Evolutionary conservation across 768 basidiomycete species (phyloP), one percentile per base, ranked within the genome.

Genomic region (Boletellus sp.): DNA sequence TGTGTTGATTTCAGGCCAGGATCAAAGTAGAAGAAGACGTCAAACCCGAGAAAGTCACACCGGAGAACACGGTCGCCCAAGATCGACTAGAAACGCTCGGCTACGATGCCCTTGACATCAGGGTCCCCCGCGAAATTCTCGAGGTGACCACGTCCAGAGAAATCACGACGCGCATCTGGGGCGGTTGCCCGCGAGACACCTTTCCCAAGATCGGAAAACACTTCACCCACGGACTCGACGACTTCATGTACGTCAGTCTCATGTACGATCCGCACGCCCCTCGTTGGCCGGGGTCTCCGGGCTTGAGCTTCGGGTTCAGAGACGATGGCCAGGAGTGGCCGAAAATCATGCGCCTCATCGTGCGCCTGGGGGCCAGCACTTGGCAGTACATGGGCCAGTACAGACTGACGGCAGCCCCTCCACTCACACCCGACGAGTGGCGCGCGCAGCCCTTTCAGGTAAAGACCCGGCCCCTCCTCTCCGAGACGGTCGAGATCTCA

Each of bases 361-460:
- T 60, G 4, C 49, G 55, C 39, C 26, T 47, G 51, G 40, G 42
- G 40, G 9, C 20, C 16, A 42, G 47, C 3, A 22, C 10, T 19
- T 53, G 52, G 50, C 48, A 52, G 6, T 52, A 61, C 23, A 51
- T 48, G 52, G 50, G 51, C 0, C 56, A 60, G 34, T 60, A 56
- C 53, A 42, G 50, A 22, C 31, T 52, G 42, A 54, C 44, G 19
- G 45, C 45, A 13, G 37, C 48, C 10, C 50, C 52, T 6, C 48
- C 48, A 4, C 43, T 54, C 31, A 39, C 42, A 5, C 19, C 19
- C 5, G 34, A 42, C 9, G 52, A 54, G 35, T 57, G 58, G 44
- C 45, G 44, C 2, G 38, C 42, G 12, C 53, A 45, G 22, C 16
- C 52, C 3, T 7, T 26, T 39, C 20, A 53, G 45, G 53, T 58